Base-by-base conservation (phyloP, 2,329 filamentous ascomycete species). In the Plenodomus biglobosus region DNA sequence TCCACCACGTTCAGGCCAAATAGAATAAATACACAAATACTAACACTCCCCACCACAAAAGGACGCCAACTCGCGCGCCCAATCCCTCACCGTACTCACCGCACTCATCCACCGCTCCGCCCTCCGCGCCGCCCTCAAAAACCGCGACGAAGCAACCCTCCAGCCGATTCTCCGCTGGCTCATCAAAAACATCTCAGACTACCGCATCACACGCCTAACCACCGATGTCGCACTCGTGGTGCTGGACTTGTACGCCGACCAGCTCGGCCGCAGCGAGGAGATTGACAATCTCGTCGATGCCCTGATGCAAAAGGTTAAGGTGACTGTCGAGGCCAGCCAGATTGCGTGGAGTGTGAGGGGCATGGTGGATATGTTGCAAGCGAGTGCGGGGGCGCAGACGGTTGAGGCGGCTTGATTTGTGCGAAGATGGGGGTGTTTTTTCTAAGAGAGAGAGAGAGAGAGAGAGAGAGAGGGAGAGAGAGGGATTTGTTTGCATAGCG, bases 81-180 rank as follows among this genome's bases (percentile, higher is more conserved):
- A 77, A 45, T 65, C 85, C 3, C 80, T 96, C 21, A 95, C 90
- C 0, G 77, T 96, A 21, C 78, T 99, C 17, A 87, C 88, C 11
- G 88, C 91, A 6, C 80, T 99, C 27, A 86, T 90, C 35, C 92
- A 99, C 73, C 88, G 92, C 50, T 90, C 87, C 50, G 92, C 91
- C 1, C 80, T 96, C 50, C 85, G 88, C 40, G 83, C 87, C 30
- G 90, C 94, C 3, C 81, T 99, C 38, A 82, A 87, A 65, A 84
- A 85, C 53, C 84, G 94, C 38, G 88, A 96, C 66, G 91, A 96
- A 72, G 78, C 85, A 35, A 85, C 85, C 0, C 83, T 99, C 3
- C 83, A 90, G 70, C 92, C 92, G 1, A 80, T 97, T 11, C 77
- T 99, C 42, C 83, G 82, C 65, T 97, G 92, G 91, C 80, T 92